A percentile compares a stretch with the other conserved stretches of the same genome.
Conservation (phyloP, 2,329 filamentous ascomycete genomes). For the Keithomyces neogunnii region DNA sequence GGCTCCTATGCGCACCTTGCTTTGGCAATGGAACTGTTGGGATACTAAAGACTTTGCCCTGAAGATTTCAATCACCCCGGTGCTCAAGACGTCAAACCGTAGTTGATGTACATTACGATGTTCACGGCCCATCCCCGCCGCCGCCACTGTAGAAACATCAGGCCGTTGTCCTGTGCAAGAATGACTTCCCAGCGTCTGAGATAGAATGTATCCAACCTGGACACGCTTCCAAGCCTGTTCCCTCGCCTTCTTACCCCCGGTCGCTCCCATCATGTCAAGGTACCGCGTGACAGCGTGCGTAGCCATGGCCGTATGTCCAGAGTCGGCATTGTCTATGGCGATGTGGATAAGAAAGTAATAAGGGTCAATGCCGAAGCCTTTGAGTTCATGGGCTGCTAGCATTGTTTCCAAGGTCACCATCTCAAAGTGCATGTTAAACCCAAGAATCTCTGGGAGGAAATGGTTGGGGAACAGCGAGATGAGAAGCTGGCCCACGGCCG, state of each 20-base stretch:
- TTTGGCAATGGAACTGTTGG: conserved; percentile 4
- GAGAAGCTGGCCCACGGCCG: conserved; percentile 33
- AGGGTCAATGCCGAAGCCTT: conserved; percentile 31
- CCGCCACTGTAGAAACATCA: background rate
- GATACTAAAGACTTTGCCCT: conserved; percentile 6
- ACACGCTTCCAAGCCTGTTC: conserved; percentile 9
- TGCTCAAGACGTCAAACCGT: background rate
- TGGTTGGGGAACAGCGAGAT: conserved; percentile 39
- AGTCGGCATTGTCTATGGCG: conserved; percentile 40
- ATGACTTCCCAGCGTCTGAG: conserved; percentile 2
- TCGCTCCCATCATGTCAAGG: conserved; percentile 22
- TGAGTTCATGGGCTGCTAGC: conserved; percentile 28
- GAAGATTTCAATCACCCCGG: background rate
- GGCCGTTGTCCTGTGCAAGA: background rate
- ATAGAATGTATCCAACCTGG: conserved; percentile 9
- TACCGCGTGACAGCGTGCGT: conserved; percentile 27
- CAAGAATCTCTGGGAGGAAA: conserved; percentile 40
- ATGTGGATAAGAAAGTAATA: conserved; percentile 44
- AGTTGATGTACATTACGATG: background rate
- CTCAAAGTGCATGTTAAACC: conserved; percentile 43
- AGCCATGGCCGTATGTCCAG: conserved; percentile 40
- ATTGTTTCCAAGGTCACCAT: conserved; percentile 20
- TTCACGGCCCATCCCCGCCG: background rate
- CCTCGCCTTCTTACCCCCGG: background rate
- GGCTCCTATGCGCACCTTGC: conserved; percentile 6